Base-by-base conservation (phyloP, 495 filamentous ascomycete genomes). In the Durotheca rogersii region DNA sequence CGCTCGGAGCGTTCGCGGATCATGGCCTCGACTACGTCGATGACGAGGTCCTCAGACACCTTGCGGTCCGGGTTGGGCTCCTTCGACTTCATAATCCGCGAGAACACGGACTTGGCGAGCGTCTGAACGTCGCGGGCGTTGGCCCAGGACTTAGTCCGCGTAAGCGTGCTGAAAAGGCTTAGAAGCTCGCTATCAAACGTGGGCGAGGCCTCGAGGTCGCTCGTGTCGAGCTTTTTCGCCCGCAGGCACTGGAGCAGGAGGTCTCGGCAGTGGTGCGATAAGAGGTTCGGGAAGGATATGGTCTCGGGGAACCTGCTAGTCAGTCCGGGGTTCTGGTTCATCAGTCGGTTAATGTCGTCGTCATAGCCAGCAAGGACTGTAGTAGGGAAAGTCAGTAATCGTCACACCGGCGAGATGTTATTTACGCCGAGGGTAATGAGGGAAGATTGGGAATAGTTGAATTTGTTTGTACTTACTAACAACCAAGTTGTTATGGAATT, bases 321-420 rank as follows among this genome's bases (percentile, higher is more conserved):
- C 10, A 87, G 65, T 1, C 82, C 81, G 0, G 76, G 69, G 49
- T 86, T 86, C 32, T 76, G 74, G 4, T 65, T 57, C 78, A 91
- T 81, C 1, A 93, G 74, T 0, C 75, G 69, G 58, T 90, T 82
- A 55, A 91, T 90, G 23, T 89, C 83, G 0, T 69, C 47, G 21
- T 81, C 78, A 48, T 91, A 90, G 1, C 88, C 88, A 0, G 88
- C 88, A 0, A 91, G 72, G 33, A 93, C 56, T 59, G 34, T 15
- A 27, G 6, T 17, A n/a, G 4, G 29, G 23, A 4, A 1, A 15
- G 18, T 59, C 30, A 59, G 56, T 30, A 10, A 3, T 1, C 39
- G 80, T 2, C 80, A 81, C 11, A 72, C 70, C 55, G 83, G 84
- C 1, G 84, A 37, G 51, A 83, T 82, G 53, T 78, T 82, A 78